Evolutionary conservation across 2,329 filamentous ascomycete species (phyloP), one percentile per base, ranked within the genome.

Genomic region (Colletotrichum lentis): DNA sequence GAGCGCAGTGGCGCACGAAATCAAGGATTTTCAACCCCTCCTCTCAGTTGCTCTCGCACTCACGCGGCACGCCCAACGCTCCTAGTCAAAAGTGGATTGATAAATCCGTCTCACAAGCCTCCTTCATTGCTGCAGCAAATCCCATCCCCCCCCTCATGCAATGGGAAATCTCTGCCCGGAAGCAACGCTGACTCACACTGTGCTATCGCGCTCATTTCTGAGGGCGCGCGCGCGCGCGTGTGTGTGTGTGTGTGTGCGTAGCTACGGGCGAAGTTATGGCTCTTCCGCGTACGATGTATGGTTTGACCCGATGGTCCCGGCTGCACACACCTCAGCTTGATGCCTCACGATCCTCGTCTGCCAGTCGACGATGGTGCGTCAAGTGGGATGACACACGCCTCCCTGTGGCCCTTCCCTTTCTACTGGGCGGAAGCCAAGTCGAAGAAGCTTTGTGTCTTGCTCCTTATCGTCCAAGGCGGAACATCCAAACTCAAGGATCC

Each of bases 341-440:
- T 53, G 31, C 31, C 31, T 22, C 59, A 24, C 52, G 20, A 31
- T 44, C 47, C 55, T 54, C 55, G 65, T 55, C 64, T 31, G 61
- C 31, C 47, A 18, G 54, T n/a, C 43, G 53, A 11, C 31, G 31
- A 27, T 56, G 52, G 37, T 63, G 50, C 44, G 44, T 66, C 41
- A 35, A 35, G 63, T 56, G 63, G 58, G 50, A 62, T 66, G 35
- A 20, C 64, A 67, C 64, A 58, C 53, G 47, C 64, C 54, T 64
- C 64, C 14, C 0, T 43, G 47, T 47, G 64, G 37, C 16, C 64
- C 53, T n/a, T 50, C 47, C 43, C 44, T 27, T 14, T n/a, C 27
- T 53, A 31, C 47, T 53, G 16, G 20, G 20, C 16, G 54, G 56
- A 35, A 37, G 62, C 39, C 20, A 16, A 22, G 6, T 5, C 22